Conservation (phyloP, 2,329 filamentous ascomycete genomes). For the Colletotrichum sp. region DNA sequence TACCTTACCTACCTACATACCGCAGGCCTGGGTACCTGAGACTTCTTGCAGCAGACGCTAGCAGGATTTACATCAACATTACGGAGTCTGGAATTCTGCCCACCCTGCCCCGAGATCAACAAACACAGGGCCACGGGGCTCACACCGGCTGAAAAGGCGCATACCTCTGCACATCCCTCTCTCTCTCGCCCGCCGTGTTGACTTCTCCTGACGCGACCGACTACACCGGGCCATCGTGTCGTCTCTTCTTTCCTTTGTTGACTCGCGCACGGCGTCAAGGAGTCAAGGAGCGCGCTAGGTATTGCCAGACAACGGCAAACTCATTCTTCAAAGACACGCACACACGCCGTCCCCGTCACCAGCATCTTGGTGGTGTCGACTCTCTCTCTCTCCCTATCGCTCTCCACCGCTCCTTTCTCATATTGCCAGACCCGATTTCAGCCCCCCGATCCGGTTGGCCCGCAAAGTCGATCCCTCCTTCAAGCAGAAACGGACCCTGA, state of each 20-base stretch:
- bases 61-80: slow-evolving; percentile 4
- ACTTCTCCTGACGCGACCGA: neutral
- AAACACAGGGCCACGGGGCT: neutral
- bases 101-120: neutral
- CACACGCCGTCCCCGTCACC: neutral
- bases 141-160: neutral
- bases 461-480: slow-evolving; percentile 11
- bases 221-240: neutral
- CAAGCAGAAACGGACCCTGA: slow-evolving; percentile 11
- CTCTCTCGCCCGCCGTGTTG: neutral
- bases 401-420: neutral
- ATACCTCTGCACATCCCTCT: neutral
- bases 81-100: neutral
- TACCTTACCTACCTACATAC: neutral
- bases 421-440: neutral
- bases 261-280: neutral
- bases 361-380: neutral
- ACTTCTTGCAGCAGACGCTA: neutral
- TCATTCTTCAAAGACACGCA: neutral
- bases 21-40: neutral
- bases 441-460: neutral
- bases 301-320: neutral
- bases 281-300: neutral
- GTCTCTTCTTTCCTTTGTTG: neutral
- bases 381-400: neutral